These are phyloP conservation scores for Sutorius eximius DNA, from an alignment of 1,284 basidiomycete species.

Conservation along the genomic window DNA sequence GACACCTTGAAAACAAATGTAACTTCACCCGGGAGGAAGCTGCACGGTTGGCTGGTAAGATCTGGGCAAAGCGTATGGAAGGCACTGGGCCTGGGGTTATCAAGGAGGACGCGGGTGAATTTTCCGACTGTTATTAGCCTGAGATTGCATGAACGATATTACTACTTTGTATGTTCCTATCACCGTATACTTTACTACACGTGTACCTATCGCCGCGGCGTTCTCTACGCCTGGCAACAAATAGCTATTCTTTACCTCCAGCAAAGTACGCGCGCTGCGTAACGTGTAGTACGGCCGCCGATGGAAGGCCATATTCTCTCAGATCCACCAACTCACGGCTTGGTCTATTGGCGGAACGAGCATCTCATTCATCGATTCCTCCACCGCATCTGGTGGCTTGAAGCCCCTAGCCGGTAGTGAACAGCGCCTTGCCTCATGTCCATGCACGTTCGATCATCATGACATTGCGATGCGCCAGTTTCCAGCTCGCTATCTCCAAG, in stretches of 20 bases:
- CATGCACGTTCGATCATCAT: not conserved
- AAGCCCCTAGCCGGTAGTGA: not conserved
- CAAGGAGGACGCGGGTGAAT: slow-evolving; percentile 6
- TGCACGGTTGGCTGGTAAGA: slow-evolving; percentile 11
- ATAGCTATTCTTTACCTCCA: not conserved
- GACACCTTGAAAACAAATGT: slow-evolving; percentile 18
- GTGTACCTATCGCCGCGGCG: not conserved
- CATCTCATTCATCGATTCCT: not conserved
- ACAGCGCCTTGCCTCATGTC: not conserved
- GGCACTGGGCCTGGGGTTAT: not conserved
- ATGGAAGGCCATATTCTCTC: not conserved
- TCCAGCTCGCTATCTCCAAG: not conserved
- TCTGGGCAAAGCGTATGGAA: slow-evolving; percentile 21
- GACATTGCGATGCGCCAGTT: not conserved
- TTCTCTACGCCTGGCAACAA: not conserved
- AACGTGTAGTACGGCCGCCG: not conserved
- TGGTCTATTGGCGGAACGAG: not conserved
- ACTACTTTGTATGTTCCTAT: not conserved
- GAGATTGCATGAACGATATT: not conserved
- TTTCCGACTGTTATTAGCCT: not conserved
- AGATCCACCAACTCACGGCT: not conserved
- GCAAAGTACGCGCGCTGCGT: not conserved
- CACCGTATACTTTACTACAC: not conserved
- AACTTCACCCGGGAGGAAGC: slow-evolving; percentile 17
- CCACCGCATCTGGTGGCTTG: not conserved